Evolutionary conservation across 306 rosid genomes (phyloP), one percentile per base, ranked within the genome.

Genomic region (Calophaca sinica): DNA sequence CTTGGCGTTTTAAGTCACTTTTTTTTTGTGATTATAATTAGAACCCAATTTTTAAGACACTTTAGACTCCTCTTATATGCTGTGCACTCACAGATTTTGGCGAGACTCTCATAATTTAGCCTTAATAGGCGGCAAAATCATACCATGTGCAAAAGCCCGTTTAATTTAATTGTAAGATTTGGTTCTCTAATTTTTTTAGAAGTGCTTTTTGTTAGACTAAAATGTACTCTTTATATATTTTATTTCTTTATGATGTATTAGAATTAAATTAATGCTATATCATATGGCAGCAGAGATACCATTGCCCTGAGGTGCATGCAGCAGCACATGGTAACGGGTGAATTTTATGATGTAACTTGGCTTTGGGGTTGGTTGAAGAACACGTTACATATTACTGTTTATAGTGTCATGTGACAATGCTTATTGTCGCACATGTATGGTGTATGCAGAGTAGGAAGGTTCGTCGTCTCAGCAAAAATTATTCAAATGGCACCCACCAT

Each of bases 391-490:
- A 10, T 42, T 38, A 9, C 31, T 50, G 54, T 74, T 62, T 32
- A 28, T 66, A 15, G 58, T 71, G 5, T 20, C 28, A 75, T 55
- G 60, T 54, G 80, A 13, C 54, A 64, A 65, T n/a, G 52, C 4
- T 38, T 9, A 39, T 39, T 38, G 31, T 49, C 38, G 33, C 15
- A 15, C 54, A 41, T 52, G 66, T 75, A 33, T 54, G 67, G 1
- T 68, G 11, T 58, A 68, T 68, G 45, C 61, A 65, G 49, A 68
- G 75, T 50, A 49, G 64, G 72, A 61, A 61, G 49, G 20, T 69
- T 77, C 70, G 35, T 68, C 38, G 13, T 50, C 33, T 44, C 10
- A 39, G 1, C 1, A 28, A 44, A 28, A 76, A 60, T 46, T 26
- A 12, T 68, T 28, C 6, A 38, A 26, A 49, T 28, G 45, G 75